Base-by-base conservation (phyloP, 2,329 filamentous ascomycete species). In the Xylariomycetidae sp. region DNA sequence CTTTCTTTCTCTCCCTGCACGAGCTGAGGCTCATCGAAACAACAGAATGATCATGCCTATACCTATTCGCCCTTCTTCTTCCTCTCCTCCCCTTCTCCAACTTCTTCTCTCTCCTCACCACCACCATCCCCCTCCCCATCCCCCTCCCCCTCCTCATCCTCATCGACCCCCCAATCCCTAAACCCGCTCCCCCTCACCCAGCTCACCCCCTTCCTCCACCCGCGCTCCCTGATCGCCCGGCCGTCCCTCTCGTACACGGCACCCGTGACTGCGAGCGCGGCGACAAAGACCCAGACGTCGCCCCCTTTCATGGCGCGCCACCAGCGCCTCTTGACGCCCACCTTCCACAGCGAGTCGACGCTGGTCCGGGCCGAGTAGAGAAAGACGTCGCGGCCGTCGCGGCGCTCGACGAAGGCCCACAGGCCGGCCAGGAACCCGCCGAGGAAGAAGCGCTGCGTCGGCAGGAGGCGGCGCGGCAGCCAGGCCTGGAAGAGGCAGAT, bases 401-500 rank as follows among this genome's bases (percentile, higher is more conserved):
- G 67, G 27, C 81, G 69, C 54, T 88, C 83, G 2, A 95, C 63
- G 58, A 85, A 85, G 0, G 85, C 86, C 80, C 89, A 96, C 16
- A 92, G 61, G 1, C 92, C 92, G 1, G 85, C 88, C 2, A 94
- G 53, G 57, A 90, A 85, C 6, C 92, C 90, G 33, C 87, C 86
- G 0, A 96, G 67, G 70, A 94, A 95, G 71, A 92, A 94, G 15
- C 92, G 78, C 56, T 92, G 85, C 0, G 83, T 89, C 0, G 89
- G 77, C 1, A 96, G 69, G 7, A 88, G 69, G 5, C 72, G 73
- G 3, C 82, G 74, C 0, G 90, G 88, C 2, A 97, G 71, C 51
- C 83, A 73, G 28, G 74, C 67, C 60, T 94, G 87, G 69, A 96
- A 88, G 51, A 96, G 73, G 65, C 90, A 98, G 48, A 96, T 81